Percentiles rank a stretch among this genome's conserved stretches.
Evolutionary conservation across 208 protist species (phyloP).

Genomic region (Willaertia magna): DNA sequence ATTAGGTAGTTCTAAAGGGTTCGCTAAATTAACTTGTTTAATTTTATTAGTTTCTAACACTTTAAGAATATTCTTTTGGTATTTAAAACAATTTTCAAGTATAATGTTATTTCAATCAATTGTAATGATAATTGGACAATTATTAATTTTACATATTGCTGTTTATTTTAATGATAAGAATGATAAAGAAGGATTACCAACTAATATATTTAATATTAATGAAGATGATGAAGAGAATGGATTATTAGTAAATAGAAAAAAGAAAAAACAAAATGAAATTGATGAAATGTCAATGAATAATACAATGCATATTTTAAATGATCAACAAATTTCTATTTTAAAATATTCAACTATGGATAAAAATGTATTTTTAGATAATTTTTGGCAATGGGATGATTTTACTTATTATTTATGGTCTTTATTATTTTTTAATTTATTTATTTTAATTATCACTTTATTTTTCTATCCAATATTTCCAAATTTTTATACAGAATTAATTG

Average conservation of each 20-base stretch:
- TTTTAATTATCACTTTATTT: not conserved
- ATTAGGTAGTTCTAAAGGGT: conserved; percentile 12
- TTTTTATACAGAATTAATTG: not conserved
- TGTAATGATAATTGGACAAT: conserved; percentile 5
- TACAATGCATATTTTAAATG: not conserved
- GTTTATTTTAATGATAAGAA: not conserved
- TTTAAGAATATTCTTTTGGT: conserved; percentile 20
- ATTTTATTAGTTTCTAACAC: conserved; percentile 24
- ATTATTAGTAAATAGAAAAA: not conserved
- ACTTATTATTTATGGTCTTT: not conserved
- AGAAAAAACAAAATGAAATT: not conserved
- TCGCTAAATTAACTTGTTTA: conserved; percentile 21
- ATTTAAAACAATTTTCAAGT: not conserved
- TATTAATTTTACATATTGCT: not conserved
- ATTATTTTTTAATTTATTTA: not conserved
- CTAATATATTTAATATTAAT: too few relatives aligned
- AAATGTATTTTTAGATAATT: not conserved
- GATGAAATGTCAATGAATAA: not conserved
- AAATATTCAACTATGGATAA: not conserved
- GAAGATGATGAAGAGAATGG: too few relatives aligned
- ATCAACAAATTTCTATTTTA: not conserved
- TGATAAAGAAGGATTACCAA: not conserved
- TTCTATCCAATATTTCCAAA: not conserved
- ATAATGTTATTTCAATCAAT: not conserved
- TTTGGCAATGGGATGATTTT: not conserved